Percentiles rank a stretch among this genome's conserved stretches.
Evolutionary conservation across 805 yeast species (phyloP).

Genomic region (Kluyveromyces wickerhamii): DNA sequence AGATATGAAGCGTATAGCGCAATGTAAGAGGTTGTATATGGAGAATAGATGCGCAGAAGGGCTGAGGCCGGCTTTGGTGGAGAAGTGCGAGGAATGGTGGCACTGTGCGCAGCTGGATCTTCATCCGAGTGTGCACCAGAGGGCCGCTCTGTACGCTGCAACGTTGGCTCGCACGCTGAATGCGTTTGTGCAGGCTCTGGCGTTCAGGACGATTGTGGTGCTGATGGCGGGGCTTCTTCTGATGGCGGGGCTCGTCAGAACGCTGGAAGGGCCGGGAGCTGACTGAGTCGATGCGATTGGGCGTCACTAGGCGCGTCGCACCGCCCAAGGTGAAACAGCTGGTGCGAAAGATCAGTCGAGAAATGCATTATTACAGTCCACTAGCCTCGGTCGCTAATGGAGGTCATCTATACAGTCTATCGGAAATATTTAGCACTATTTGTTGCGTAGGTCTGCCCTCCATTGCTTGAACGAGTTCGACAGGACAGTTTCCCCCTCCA

Average conservation of each 20-base stretch:
- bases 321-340: too few species aligned
- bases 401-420: not conserved
- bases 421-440: too few species aligned
- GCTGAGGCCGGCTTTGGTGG: slow-evolving; percentile 62
- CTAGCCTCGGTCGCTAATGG: not conserved
- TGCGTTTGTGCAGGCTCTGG: slow-evolving; percentile 53
- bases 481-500: slow-evolving; percentile 35
- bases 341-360: too few species aligned
- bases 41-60: slow-evolving; percentile 65
- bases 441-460: slow-evolving; percentile 31
- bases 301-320: too few species aligned
- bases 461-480: slow-evolving; percentile 45
- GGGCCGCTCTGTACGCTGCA: slow-evolving; percentile 69
- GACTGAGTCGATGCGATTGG: too few species aligned
- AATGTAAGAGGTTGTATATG: slow-evolving; percentile 60
- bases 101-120: slow-evolving; percentile 57
- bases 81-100: slow-evolving; percentile 64
- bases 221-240: too few species aligned
- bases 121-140: slow-evolving; percentile 60
- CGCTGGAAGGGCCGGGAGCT: too few species aligned
- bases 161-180: slow-evolving; percentile 77
- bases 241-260: too few species aligned
- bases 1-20: slow-evolving; percentile 52
- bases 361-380: slow-evolving; percentile 17
- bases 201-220: slow-evolving; percentile 2